Base-by-base conservation (phyloP, 345 rosid genomes). In the Salix caprea region DNA sequence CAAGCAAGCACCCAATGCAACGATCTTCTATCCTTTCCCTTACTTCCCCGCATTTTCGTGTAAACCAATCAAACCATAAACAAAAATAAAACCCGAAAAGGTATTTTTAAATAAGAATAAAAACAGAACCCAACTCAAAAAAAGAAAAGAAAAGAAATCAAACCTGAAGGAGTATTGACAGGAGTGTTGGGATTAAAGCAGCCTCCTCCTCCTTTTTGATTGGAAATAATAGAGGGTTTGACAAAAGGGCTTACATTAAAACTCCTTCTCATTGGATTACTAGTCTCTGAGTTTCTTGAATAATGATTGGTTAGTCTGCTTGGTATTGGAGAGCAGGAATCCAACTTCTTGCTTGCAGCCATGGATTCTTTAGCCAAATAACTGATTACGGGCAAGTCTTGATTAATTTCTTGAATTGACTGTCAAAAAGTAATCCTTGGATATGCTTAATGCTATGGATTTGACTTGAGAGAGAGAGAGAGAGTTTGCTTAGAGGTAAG, bases 201-300 rank as follows among this genome's bases (percentile, higher is more conserved):
- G 37, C 70, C 37, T 80, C 86, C 86, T 2, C 86, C 84, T 34
- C 69, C 32, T 80, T 84, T 86, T 2, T 80, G 82, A 65, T 67
- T 74, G 5, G 91, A n/a, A 24, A 79, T 13, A 76, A 84, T 71
- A 21, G 89, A 72, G n/a, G 92, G 88, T 70, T 79, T 85, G 52
- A 80, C 50, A 79, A 93, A 88, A 2, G 93, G 92, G 77, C 77
- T 91, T 23, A 82, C 92, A 10, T 77, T 76, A 67, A 88, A 91
- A 65, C 97, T 91, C 86, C 98, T 88, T 39, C 96, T 88, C 81
- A 87, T 83, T 7, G 93, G 88, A 26, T 91, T 87, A 42, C 46
- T 76, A 0, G 74, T 70, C 76, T 93, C 96, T 0, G 94, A 91
- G 75, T 84, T 87, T 80, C 94, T 88, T 28, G 89, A 81, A 68